Base-by-base conservation (phyloP, 2,329 filamentous ascomycete species). In the Penicillium sp. region DNA sequence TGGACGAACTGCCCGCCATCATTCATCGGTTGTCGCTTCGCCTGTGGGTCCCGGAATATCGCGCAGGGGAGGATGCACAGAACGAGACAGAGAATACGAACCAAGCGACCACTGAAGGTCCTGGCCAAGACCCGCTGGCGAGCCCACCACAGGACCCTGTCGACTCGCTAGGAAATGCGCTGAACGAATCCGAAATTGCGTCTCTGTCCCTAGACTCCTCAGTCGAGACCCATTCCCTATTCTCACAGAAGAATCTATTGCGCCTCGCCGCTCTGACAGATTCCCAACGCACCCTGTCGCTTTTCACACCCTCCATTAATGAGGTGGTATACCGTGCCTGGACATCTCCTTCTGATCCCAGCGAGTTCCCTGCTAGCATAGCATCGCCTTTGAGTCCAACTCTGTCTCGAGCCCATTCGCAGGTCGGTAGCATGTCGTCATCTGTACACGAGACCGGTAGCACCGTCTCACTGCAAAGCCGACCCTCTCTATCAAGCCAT, bases 1-100 rank as follows among this genome's bases (percentile, higher is more conserved):
- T 98, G 92, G 93, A 99, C 63, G 95, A 99, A 73, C 78, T 99
- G 25, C 95, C 95, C 0, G 93, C 93, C 49, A 98, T 98, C 58
- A 96, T 99, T 60, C 95, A 99, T 75, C 86, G 92, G 51, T 79
- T 99, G 21, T 98, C 93, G 0, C 80, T 98, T 56, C 87, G 91
- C 63, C 77, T 97, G 50, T 96, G 92, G 88, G 95, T 92, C 53
- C 91, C 93, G 0, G 93, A 98, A 65, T 91, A 95, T 72, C 83
- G 87, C 50, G 83, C 85, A 23, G 84, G 86, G 50, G 88, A 91
- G 64, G 81, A 81, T 35, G 82, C 86, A 60, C 81, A 85, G 48
- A 70, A 62, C 71, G 78, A 79, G 55, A 70, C 76, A 1, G 84
- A 83, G 57, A 79, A 85, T 37, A 72, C 78, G 19, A 77, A 60